These are phyloP conservation scores for Trametes punicea DNA, from an alignment of 768 basidiomycete genomes.

Conservation along the genomic window DNA sequence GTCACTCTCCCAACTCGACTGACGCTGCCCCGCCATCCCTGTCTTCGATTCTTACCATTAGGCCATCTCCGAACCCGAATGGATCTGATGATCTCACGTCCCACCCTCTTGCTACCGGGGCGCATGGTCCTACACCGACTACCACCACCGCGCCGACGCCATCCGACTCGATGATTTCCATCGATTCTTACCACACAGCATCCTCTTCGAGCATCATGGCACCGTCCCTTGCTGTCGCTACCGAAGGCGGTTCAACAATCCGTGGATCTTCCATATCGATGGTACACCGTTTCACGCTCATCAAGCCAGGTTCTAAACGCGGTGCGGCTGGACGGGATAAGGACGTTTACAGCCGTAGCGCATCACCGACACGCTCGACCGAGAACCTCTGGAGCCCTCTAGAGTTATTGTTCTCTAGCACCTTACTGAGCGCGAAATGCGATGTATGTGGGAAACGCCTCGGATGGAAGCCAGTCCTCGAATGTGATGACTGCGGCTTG, in stretches of 20 bases:
- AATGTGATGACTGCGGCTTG: slow-evolving; percentile 87
- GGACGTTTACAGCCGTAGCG: slow-evolving; percentile 29
- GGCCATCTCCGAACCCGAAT: slow-evolving; percentile 52
- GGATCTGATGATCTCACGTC: slow-evolving; percentile 36
- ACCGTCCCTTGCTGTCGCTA: slow-evolving; percentile 59
- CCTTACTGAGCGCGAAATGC: slow-evolving; percentile 69
- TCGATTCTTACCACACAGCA: slow-evolving; percentile 67
- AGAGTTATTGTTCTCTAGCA: slow-evolving; percentile 75
- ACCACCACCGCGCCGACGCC: slow-evolving; percentile 19
- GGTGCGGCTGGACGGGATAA: slow-evolving; percentile 1
- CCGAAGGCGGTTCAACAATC: slow-evolving; percentile 74
- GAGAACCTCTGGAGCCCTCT: slow-evolving; percentile 62
- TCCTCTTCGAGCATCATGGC: slow-evolving; percentile 37
- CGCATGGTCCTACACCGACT: slow-evolving; percentile 24
- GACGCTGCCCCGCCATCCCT: slow-evolving; percentile 47
- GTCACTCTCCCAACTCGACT: slow-evolving; percentile 33
- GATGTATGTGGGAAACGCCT: slow-evolving; percentile 79
- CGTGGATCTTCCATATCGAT: slow-evolving; percentile 47
- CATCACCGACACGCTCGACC: slow-evolving; percentile 30
- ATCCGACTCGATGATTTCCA: slow-evolving; percentile 47
- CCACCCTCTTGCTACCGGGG: slow-evolving; percentile 37
- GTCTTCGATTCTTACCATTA: slow-evolving; percentile 74
- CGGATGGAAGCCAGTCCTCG: slow-evolving; percentile 81
- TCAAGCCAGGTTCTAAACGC: slow-evolving; percentile 74
- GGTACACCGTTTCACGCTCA: slow-evolving; percentile 82